phyloP scores from a whole-genome alignment of 2,329 filamentous ascomycete species.

The Botryosphaeria dothidea region DNA sequence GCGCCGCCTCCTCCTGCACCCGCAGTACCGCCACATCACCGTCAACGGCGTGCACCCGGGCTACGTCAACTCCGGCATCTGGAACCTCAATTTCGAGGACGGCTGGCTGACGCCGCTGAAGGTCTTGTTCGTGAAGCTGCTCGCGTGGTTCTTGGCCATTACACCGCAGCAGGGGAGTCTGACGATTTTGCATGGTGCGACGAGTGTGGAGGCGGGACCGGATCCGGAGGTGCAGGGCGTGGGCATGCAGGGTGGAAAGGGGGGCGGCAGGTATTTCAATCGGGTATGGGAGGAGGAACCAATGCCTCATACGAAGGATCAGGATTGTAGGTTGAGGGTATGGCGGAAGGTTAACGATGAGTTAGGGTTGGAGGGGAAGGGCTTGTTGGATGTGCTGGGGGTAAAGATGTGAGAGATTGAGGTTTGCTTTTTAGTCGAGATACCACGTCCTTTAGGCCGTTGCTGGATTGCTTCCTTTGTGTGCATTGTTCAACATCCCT shows the following conservation, averaged over 20 bases:
- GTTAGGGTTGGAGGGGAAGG: conserved; percentile 25
- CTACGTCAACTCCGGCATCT: conserved; percentile 33
- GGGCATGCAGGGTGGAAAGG: conserved; percentile 19
- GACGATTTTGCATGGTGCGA: conserved; percentile 27
- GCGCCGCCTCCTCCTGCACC: conserved; percentile 23
- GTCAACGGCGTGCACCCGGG: conserved; percentile 36
- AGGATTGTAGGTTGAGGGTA: conserved; percentile 24
- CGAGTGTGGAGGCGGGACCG: conserved; percentile 22
- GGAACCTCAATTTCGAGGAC: conserved; percentile 27
- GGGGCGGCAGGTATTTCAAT: conserved; percentile 29
- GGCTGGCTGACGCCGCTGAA: conserved; percentile 16
- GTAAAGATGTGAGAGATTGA: not conserved
- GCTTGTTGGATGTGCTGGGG: conserved; percentile 22
- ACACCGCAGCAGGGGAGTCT: conserved; percentile 28
- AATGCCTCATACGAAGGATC: conserved; percentile 29
- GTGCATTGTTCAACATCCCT: no score
- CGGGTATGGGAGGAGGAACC: conserved; percentile 27
- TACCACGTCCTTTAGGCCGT: no score
- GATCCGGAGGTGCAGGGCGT: conserved; percentile 23
- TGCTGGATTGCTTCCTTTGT: no score
- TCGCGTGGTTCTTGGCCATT: conserved; percentile 24
- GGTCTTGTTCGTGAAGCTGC: conserved; percentile 2
- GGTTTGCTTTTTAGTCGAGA: no score
- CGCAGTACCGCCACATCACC: conserved; percentile 29
- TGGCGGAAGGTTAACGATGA: conserved; percentile 29